These are phyloP conservation scores for Apiotrichum akiyoshidainum DNA, from an alignment of 1,284 basidiomycete species.

Conservation along the genomic window DNA sequence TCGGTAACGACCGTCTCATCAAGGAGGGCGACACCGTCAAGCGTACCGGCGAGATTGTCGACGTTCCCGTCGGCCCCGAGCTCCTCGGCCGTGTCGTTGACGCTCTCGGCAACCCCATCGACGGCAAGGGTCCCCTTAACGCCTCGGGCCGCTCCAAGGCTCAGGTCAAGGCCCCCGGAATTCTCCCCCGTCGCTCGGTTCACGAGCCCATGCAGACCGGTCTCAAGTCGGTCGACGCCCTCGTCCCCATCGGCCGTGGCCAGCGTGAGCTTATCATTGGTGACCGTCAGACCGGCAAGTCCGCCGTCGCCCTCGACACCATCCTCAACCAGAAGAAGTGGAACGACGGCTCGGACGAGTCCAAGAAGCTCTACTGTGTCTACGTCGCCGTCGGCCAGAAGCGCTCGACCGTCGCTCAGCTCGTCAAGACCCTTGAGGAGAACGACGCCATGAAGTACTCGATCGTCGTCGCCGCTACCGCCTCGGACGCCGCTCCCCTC, in stretches of 20 bases:
- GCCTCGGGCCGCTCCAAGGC: conserved; percentile 90
- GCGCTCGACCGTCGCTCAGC: conserved; percentile 98
- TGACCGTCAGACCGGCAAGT: conserved; percentile 98
- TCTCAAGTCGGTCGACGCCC: conserved; percentile 99
- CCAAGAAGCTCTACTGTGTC: conserved; percentile 99
- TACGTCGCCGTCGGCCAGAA: conserved; percentile 99
- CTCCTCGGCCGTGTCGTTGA: conserved; percentile 98
- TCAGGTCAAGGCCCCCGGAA: conserved; percentile 97
- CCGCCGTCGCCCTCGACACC: conserved; percentile 95
- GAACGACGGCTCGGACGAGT: conserved; percentile 96
- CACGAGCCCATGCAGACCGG: conserved; percentile 99
- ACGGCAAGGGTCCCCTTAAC: conserved; percentile 97
- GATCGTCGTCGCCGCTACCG: conserved; percentile 97
- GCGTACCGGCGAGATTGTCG: conserved; percentile 99
- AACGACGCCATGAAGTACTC: conserved; percentile 99
- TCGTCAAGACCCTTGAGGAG: conserved; percentile 98
- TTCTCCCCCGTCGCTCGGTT: conserved; percentile 97
- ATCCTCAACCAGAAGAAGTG: conserved; percentile 99
- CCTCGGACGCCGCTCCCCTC: conserved; percentile 96
- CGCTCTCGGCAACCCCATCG: conserved; percentile 98
- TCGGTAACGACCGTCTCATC: conserved; percentile 99
- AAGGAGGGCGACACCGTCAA: conserved; percentile 99
- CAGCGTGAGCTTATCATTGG: conserved; percentile 99
- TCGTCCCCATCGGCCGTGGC: conserved; percentile 99
- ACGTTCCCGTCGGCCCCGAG: conserved; percentile 94